phyloP scores from a whole-genome alignment of 23 red algal genomes.

The Gracilaria domingensis region DNA sequence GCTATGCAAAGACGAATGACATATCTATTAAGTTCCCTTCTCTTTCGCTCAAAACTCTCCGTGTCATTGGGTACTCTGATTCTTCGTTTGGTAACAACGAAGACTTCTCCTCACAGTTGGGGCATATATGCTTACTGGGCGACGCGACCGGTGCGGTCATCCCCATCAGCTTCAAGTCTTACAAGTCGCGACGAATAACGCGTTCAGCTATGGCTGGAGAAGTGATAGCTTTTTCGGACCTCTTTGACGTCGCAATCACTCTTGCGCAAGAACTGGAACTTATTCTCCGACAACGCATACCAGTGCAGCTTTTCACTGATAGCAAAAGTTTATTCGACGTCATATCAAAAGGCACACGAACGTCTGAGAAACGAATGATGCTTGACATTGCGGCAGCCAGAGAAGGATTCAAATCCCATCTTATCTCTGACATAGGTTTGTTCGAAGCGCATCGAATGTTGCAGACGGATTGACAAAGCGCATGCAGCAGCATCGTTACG shows the following conservation, averaged over 20 bases:
- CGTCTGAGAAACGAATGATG: conserved; percentile 48
- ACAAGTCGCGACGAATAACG: background rate
- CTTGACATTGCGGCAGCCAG: conserved; percentile 38
- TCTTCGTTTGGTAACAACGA: conserved; percentile 13
- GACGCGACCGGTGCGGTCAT: background rate
- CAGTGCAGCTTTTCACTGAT: conserved; percentile 40
- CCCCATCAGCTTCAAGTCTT: background rate
- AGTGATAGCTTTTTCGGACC: background rate
- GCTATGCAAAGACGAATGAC: background rate
- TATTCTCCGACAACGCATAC: background rate
- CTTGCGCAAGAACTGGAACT: conserved; percentile 3
- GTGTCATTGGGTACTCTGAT: background rate
- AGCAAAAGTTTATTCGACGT: conserved; percentile 36
- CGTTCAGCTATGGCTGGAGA: conserved; percentile 16
- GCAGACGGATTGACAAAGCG: conserved; percentile 38
- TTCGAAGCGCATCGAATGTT: conserved; percentile 13
- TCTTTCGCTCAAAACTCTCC: background rate
- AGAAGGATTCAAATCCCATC: conserved; percentile 7
- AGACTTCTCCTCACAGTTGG: background rate
- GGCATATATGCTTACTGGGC: background rate
- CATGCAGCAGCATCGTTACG: background rate
- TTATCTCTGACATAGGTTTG: conserved; percentile 36
- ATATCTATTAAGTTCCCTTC: background rate
- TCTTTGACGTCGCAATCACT: conserved; percentile 24
- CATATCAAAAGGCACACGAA: conserved; percentile 15